Evolutionary conservation across 2,329 filamentous ascomycete genomes (phyloP).

Genomic region (Aschersonia sp.): DNA sequence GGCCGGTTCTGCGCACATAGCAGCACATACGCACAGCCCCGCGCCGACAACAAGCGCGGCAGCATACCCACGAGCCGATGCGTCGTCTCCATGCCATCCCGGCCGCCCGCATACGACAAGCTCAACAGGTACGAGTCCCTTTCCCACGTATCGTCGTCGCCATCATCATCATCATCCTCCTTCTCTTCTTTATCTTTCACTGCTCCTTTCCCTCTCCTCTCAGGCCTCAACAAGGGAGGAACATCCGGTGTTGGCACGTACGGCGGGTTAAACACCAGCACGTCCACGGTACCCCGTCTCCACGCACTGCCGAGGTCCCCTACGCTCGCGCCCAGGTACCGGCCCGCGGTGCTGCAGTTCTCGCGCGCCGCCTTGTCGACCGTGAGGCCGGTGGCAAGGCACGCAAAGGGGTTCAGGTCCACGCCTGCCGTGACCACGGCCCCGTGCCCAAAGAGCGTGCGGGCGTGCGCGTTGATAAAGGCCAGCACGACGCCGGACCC

Average conservation of each 20-base stretch:
- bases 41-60: conserved; percentile 42
- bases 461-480: conserved; percentile 67
- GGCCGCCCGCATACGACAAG: conserved; percentile 77
- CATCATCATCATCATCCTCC: not conserved
- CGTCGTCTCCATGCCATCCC: conserved; percentile 89
- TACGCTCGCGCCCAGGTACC: conserved; percentile 51
- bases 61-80: conserved; percentile 60
- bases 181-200: too few relatives aligned
- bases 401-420: conserved; percentile 79
- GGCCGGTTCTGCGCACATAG: conserved; percentile 87
- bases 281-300: conserved; percentile 46
- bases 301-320: conserved; percentile 57
- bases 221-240: not conserved
- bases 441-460: conserved; percentile 54
- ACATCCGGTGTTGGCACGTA: conserved; percentile 72
- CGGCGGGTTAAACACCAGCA: conserved; percentile 91
- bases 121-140: conserved; percentile 71
- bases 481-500: conserved; percentile 90
- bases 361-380: conserved; percentile 31
- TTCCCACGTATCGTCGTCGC: conserved; percentile 38
- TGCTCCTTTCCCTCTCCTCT: too few relatives aligned
- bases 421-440: conserved; percentile 60
- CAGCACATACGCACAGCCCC: conserved; percentile 78
- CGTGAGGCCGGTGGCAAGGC: conserved; percentile 58
- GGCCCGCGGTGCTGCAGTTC: conserved; percentile 21